phyloP scores from a whole-genome alignment of 371 early-diverging fungal genomes.

The Mucor lusitanicus region DNA sequence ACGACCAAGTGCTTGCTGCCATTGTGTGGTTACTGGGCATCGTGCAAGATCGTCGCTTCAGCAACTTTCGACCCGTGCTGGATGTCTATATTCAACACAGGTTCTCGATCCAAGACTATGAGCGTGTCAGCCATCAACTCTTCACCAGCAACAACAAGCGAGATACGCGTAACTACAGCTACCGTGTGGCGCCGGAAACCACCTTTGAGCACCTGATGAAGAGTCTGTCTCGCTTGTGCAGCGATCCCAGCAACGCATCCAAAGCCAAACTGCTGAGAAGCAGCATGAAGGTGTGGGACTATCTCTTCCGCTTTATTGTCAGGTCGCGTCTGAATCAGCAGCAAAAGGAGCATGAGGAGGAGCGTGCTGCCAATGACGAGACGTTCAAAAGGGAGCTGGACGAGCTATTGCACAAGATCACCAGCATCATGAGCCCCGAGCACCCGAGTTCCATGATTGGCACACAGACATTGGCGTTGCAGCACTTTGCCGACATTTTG shows the following conservation, averaged over 20 bases:
- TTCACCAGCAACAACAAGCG: background rate
- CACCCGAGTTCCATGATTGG: conserved; percentile 62
- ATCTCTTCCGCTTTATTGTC: conserved; percentile 63
- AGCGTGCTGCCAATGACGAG: conserved; percentile 32
- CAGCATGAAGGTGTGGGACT: conserved; percentile 73
- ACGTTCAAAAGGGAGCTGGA: conserved; percentile 44
- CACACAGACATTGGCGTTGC: conserved; percentile 68
- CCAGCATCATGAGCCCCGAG: conserved; percentile 53
- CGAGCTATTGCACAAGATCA: conserved; percentile 41
- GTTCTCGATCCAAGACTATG: conserved; percentile 41
- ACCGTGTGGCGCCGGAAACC: conserved; percentile 12
- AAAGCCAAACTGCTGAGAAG: conserved; percentile 58
- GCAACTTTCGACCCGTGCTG: conserved; percentile 61
- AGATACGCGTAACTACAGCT: conserved; percentile 4
- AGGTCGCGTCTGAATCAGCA: conserved; percentile 46
- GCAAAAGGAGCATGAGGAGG: conserved; percentile 35
- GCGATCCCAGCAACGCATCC: conserved; percentile 41
- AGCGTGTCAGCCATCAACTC: background rate
- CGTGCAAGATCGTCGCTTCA: conserved; percentile 68
- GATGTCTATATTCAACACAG: conserved; percentile 66
- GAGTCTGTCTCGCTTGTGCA: conserved; percentile 49
- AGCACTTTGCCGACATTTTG: conserved; percentile 63
- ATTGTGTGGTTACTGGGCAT: conserved; percentile 63
- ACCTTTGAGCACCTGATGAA: conserved; percentile 46
- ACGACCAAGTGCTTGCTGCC: conserved; percentile 51